Percentiles rank a stretch among this genome's conserved stretches.
These are phyloP conservation scores for Trichoderma guizhouense DNA, from an alignment of 2,329 filamentous ascomycete species.

Conservation along the genomic window DNA sequence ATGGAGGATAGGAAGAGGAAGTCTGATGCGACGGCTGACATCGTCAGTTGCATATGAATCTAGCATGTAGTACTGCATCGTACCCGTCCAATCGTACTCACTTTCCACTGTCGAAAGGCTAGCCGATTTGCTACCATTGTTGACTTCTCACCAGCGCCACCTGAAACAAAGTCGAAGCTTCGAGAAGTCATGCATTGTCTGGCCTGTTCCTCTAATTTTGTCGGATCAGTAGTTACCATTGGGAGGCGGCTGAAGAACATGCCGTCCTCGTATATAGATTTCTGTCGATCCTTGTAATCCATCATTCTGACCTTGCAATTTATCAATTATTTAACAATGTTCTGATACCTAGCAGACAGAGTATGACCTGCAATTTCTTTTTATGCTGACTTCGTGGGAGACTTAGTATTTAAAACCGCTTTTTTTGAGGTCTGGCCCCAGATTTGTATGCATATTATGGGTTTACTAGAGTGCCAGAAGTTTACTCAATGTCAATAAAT, in stretches of 20 bases:
- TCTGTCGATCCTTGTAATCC: background rate
- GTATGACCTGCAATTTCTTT: background rate
- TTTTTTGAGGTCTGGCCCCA: background rate
- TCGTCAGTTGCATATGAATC: background rate
- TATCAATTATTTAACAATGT: background rate
- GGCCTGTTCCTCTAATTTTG: background rate
- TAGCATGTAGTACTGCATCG: background rate
- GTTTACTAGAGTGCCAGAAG: background rate
- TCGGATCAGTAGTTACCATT: background rate
- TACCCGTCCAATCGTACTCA: background rate
- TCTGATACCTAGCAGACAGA: background rate
- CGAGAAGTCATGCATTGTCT: background rate
- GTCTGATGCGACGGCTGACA: background rate
- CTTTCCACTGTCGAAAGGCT: background rate
- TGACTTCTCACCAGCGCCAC: background rate
- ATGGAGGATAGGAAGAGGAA: accelerated
- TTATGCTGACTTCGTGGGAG: background rate
- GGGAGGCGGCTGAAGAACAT: background rate
- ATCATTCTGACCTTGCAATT: background rate
- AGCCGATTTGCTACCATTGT: background rate
- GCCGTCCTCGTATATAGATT: background rate
- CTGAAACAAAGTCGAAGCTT: background rate
- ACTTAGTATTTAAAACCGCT: background rate
- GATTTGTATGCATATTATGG: background rate
- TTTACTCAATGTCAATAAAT: background rate